These are phyloP conservation scores for Fraxinus nigra DNA, from an alignment of 305 asterid species.

Conservation along the genomic window DNA sequence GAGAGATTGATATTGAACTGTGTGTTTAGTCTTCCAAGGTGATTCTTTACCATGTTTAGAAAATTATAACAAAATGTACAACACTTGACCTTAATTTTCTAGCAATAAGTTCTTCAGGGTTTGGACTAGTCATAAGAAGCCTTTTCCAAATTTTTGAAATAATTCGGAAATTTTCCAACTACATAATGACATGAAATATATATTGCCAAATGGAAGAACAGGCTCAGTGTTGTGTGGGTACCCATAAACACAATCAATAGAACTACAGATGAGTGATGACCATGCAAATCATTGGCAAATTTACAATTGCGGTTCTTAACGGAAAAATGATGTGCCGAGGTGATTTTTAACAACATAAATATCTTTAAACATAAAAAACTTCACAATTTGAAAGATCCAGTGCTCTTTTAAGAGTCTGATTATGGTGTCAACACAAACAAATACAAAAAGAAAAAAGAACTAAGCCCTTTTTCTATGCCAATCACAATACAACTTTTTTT, in stretches of 20 bases:
- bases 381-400: background rate
- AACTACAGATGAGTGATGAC: background rate
- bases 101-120: background rate
- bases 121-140: background rate
- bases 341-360: background rate
- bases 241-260: background rate
- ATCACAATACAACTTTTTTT: background rate
- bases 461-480: background rate
- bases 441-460: background rate
- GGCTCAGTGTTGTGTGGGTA: background rate
- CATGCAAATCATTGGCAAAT: background rate
- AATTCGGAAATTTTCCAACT: background rate
- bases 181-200: background rate
- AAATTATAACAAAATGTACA: background rate
- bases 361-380: background rate
- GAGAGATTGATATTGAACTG: background rate
- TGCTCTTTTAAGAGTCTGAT: background rate
- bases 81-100: background rate
- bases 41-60: background rate
- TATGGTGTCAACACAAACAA: background rate
- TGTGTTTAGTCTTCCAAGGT: background rate
- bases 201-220: background rate
- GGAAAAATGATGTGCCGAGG: slow-evolving; percentile 7
- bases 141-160: background rate
- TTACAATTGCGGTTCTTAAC: background rate